Conservation (phyloP, 176 grass and related monocot species). For the Oryza meridionalis region DNA sequence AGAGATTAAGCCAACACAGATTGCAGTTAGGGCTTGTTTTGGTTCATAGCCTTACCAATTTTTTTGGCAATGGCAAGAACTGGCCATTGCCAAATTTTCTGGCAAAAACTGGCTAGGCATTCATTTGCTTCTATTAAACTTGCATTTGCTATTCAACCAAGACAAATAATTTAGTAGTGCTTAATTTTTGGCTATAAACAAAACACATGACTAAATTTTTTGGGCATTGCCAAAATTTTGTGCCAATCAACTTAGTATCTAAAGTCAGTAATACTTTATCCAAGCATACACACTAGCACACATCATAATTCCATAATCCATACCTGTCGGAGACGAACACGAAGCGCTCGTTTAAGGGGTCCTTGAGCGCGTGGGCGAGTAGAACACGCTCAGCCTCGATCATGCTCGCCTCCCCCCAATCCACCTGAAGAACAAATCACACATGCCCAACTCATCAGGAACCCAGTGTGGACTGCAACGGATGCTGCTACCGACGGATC, state of each 20-base stretch:
- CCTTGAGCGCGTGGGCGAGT: constrained; percentile 79
- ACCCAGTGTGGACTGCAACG: neutral
- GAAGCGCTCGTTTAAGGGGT: constrained; percentile 81
- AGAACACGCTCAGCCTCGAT: constrained; percentile 84
- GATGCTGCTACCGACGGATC: neutral
- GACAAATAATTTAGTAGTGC: too few species aligned
- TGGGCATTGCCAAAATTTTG: too few species aligned
- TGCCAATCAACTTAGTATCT: neutral
- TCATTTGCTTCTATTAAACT: too few species aligned
- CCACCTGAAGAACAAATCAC: constrained; percentile 51
- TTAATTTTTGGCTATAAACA: too few species aligned
- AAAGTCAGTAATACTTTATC: neutral
- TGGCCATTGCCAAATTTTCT: too few species aligned
- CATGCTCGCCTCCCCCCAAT: constrained; percentile 99
- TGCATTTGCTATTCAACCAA: too few species aligned
- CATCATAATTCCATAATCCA: neutral
- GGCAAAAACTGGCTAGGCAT: too few species aligned
- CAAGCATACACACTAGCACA: neutral
- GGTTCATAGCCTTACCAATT: too few species aligned
- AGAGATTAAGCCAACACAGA: neutral
- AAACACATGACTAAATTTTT: too few species aligned
- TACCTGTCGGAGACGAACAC: constrained; percentile 97
- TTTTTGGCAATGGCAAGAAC: too few species aligned
- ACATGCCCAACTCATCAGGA: neutral
- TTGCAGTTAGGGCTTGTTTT: neutral